Percentiles rank a stretch among this genome's conserved stretches.
phyloP scores from a whole-genome alignment of 257 asterid genomes.

The Cordia subcordata region DNA sequence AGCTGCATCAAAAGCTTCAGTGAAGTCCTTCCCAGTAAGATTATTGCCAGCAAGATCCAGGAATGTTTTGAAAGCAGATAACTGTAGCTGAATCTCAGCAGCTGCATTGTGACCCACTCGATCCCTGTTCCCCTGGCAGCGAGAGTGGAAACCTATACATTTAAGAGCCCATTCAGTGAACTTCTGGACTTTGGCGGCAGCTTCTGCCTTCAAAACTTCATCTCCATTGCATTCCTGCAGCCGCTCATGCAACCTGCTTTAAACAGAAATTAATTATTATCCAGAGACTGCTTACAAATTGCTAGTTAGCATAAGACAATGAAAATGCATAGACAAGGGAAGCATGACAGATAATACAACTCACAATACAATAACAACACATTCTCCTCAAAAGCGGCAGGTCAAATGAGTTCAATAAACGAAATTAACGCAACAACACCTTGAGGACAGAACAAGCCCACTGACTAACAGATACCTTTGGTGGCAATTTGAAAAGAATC shows the following conservation, averaged over 20 bases:
- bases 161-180: slow-evolving; percentile 99
- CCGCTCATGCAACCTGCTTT: slow-evolving; percentile 84
- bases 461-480: too few species aligned
- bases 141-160: slow-evolving; percentile 96
- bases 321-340: not conserved
- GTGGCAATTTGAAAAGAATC: too few species aligned
- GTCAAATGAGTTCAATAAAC: too few species aligned
- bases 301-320: too few species aligned
- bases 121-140: slow-evolving; percentile 86
- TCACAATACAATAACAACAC: too few species aligned
- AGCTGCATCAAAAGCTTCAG: slow-evolving; percentile 99
- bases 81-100: slow-evolving; percentile 72
- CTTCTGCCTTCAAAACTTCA: slow-evolving; percentile 95
- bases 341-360: not conserved
- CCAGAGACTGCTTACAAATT: too few species aligned
- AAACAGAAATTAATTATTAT: slow-evolving; percentile 16
- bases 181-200: slow-evolving; percentile 95
- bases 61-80: slow-evolving; percentile 92
- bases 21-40: slow-evolving; percentile 92
- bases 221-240: slow-evolving; percentile 96
- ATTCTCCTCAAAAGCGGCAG: too few species aligned
- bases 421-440: too few species aligned
- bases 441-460: too few species aligned
- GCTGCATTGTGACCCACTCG: slow-evolving; percentile 66
- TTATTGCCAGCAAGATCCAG: slow-evolving; percentile 91